Percentiles rank a stretch among this genome's conserved stretches.
These are phyloP conservation scores for Backusella westeae DNA, from an alignment of 192 early-diverging fungal genomes.

Conservation along the genomic window DNA sequence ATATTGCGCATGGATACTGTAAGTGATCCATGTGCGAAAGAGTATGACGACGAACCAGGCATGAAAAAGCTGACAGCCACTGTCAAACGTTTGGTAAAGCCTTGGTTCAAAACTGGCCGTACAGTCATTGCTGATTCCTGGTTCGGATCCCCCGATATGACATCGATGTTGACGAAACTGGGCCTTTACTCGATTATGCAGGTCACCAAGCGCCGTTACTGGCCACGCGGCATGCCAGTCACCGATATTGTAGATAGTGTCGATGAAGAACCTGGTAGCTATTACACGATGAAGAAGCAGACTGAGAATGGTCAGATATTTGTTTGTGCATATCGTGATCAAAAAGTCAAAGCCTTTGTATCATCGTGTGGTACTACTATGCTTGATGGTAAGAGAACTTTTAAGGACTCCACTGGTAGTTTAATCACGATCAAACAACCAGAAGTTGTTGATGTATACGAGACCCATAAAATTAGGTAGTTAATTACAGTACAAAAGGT, in stretches of 20 bases:
- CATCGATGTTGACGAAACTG: neutral
- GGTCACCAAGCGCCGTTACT: neutral
- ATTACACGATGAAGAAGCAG: neutral
- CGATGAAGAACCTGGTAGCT: neutral
- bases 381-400: too few species aligned
- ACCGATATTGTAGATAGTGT: neutral
- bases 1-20: neutral
- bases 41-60: neutral
- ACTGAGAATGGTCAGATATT: neutral
- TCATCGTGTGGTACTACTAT: too few species aligned
- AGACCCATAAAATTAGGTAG: too few species aligned
- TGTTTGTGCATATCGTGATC: neutral
- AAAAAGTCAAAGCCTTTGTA: neutral
- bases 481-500: neutral
- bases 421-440: too few species aligned
- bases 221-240: neutral
- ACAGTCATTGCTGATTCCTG: neutral
- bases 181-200: neutral
- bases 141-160: neutral
- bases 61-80: neutral
- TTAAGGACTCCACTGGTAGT: too few species aligned
- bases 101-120: neutral
- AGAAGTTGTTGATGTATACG: too few species aligned
- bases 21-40: neutral
- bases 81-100: neutral